Evolutionary conservation across 768 basidiomycete genomes (phyloP).

Genomic region (Scleroderma citrinum): DNA sequence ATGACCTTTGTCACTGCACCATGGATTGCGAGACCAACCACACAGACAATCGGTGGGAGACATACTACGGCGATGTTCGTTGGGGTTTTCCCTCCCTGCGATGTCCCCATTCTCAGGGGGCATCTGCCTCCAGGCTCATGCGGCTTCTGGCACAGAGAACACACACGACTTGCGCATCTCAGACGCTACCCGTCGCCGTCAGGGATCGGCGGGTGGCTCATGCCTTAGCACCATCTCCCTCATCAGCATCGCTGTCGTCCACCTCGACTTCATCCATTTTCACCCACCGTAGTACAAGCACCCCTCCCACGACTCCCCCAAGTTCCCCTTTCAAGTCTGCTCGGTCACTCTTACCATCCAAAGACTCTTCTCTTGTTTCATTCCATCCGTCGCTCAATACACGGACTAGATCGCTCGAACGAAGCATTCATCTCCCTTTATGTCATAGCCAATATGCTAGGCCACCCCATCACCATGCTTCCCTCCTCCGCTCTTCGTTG

Average conservation of each 20-base stretch:
- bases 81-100: constrained; percentile 20
- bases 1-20: background rate
- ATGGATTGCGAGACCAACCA: constrained; percentile 1
- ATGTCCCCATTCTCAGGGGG: constrained; percentile 14
- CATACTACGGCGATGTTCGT: constrained; percentile 7
- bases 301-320: constrained; percentile 3
- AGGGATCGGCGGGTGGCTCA: background rate
- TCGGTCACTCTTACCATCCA: background rate
- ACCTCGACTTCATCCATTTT: constrained; percentile 1
- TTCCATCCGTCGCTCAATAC: background rate
- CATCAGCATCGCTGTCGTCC: background rate
- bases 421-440: constrained; percentile 6
- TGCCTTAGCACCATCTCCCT: background rate
- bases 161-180: background rate
- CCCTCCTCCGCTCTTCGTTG: constrained; percentile 21
- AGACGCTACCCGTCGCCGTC: background rate
- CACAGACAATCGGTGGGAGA: constrained; percentile 7
- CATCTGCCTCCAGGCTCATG: constrained; percentile 22
- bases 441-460: constrained; percentile 13
- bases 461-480: constrained; percentile 23
- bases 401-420: background rate
- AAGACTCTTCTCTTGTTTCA: background rate
- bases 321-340: constrained; percentile 1
- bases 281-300: constrained; percentile 1
- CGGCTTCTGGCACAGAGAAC: constrained; percentile 12